These are phyloP conservation scores for Cladosporium sp. DNA, from an alignment of 2,329 filamentous ascomycete species.

Conservation along the genomic window DNA sequence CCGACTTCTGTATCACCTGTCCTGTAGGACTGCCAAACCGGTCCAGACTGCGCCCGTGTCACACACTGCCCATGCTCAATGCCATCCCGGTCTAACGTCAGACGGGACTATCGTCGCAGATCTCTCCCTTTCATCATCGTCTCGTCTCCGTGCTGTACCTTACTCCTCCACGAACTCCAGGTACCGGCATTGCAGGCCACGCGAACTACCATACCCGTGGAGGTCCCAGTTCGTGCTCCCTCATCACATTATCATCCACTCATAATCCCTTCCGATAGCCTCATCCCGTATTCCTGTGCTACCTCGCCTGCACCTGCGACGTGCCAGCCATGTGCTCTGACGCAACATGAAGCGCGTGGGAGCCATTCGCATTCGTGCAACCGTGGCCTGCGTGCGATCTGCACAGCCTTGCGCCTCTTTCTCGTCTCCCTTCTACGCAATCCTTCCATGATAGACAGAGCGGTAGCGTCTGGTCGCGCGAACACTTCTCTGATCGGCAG, in stretches of 20 bases:
- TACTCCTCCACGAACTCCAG: background rate
- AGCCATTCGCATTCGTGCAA: conserved; percentile 7
- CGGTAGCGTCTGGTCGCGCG: background rate
- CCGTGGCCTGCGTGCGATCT: conserved; percentile 2
- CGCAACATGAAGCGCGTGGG: conserved; percentile 14
- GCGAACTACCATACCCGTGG: background rate
- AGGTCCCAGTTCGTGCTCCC: too few relatives aligned
- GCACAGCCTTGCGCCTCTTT: background rate
- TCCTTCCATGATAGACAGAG: background rate
- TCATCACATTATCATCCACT: background rate
- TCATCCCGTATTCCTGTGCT: background rate
- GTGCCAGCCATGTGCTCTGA: conserved; percentile 18
- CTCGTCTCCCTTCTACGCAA: background rate
- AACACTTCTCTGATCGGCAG: background rate
- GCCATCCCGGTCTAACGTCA: conserved; percentile 7
- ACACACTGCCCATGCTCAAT: background rate
- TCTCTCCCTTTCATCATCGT: background rate
- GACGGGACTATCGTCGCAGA: background rate
- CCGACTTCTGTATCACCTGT: background rate
- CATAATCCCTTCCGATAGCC: background rate
- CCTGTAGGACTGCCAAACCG: conserved; percentile 1
- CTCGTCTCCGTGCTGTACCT: background rate
- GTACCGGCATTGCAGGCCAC: background rate
- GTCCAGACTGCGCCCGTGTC: background rate
- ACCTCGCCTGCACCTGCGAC: conserved; percentile 15